phyloP scores from a whole-genome alignment of 192 early-diverging fungal genomes.

The Coemansia sp. region DNA sequence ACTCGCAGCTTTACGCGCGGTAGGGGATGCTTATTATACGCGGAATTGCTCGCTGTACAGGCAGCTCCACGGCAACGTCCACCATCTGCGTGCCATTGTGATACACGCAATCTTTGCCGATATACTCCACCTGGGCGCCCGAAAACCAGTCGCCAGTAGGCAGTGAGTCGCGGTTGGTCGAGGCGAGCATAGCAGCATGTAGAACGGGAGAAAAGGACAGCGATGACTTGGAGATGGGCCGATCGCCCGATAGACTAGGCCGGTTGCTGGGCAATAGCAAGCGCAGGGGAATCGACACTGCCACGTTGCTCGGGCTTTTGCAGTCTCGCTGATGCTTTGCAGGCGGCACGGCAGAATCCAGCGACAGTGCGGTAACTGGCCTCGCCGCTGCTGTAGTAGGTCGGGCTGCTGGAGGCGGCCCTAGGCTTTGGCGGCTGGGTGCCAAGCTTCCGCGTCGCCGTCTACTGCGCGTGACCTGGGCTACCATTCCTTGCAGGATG shows the following conservation, averaged over 20 bases:
- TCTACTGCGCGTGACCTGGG: conserved; percentile 31
- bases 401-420: neutral
- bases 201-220: neutral
- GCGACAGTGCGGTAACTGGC: neutral
- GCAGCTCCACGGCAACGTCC: conserved; percentile 37
- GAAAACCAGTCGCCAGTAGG: conserved; percentile 36
- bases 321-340: conserved; percentile 10
- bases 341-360: neutral
- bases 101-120: conserved; percentile 47
- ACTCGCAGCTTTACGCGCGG: neutral
- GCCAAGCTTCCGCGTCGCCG: conserved; percentile 19
- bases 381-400: neutral
- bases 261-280: conserved; percentile 20
- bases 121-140: conserved; percentile 45
- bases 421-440: neutral
- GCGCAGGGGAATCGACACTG: conserved; percentile 31
- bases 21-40: conserved; percentile 34
- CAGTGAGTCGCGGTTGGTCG: conserved; percentile 1
- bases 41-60: conserved; percentile 33
- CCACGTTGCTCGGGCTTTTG: conserved; percentile 14
- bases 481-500: conserved; percentile 40
- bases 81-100: conserved; percentile 50
- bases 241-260: neutral
- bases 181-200: neutral
- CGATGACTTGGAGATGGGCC: neutral